Percentiles rank a stretch among this genome's conserved stretches.
Evolutionary conservation across 352 stramenopile genomes (phyloP).

Genomic region (Globisporangium okanoganense): DNA sequence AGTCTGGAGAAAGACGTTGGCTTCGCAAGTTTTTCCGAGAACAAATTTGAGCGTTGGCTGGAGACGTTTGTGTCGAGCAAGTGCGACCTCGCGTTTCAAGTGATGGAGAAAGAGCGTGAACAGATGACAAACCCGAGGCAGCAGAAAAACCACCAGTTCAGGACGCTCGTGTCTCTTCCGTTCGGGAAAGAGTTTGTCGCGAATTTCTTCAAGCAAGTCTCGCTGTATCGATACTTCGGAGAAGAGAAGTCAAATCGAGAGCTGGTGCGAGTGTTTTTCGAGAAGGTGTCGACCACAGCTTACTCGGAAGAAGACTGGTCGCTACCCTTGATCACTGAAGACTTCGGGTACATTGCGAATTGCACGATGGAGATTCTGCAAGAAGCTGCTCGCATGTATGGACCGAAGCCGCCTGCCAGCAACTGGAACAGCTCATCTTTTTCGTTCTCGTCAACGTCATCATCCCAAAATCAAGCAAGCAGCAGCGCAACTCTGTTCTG

Average conservation of each 20-base stretch:
- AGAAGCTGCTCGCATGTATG: constrained; percentile 69
- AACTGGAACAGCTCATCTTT: constrained; percentile 22
- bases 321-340: constrained; percentile 26
- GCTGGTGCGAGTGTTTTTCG: constrained; percentile 72
- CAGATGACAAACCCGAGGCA: constrained; percentile 46
- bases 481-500: constrained; percentile 67
- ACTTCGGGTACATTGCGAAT: constrained; percentile 54
- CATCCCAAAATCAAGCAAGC: constrained; percentile 28
- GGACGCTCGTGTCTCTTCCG: constrained; percentile 61
- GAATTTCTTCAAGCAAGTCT: constrained; percentile 73
- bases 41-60: constrained; percentile 75
- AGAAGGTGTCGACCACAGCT: constrained; percentile 70
- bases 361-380: constrained; percentile 71
- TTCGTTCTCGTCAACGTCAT: constrained; percentile 34
- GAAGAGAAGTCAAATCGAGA: constrained; percentile 75
- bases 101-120: constrained; percentile 50
- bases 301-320: constrained; percentile 66
- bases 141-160: constrained; percentile 70
- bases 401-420: constrained; percentile 30
- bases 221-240: constrained; percentile 58
- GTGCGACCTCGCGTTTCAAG: constrained; percentile 37
- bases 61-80: constrained; percentile 51
- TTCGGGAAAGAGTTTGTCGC: constrained; percentile 60
- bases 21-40: constrained; percentile 65
- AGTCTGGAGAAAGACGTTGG: constrained; percentile 49